Base-by-base conservation (phyloP, 2,329 filamentous ascomycete genomes). In the Diaporthe citrichinensis region DNA sequence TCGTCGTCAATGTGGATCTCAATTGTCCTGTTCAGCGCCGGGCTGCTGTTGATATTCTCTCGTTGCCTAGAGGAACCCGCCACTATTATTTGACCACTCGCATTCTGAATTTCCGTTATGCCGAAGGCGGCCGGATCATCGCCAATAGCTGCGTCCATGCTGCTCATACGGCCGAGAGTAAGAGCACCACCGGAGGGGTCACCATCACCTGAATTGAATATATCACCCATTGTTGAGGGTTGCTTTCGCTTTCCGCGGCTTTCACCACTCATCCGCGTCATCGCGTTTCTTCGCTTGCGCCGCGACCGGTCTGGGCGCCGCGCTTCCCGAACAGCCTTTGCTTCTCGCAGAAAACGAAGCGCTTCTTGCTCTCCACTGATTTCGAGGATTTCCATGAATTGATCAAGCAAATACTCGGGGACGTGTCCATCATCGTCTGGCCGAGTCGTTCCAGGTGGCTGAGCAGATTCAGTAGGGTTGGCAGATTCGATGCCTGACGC, bases 1-100 rank as follows among this genome's bases (percentile, higher is more conserved):
- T 73, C 58, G 20, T 73, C 71, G 4, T 73, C 71, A 9, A 73
- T 36, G 25, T 57, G 58, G 14, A 73, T 73, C 15, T 73, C 71
- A 65, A 65, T 65, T 9, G 51, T 41, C 39, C 46, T 61, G 55
- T 72, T 61, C 59, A 55, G 71, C n/a, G 25, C 55, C 25, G 46
- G 58, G 46, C 46, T 55, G 17, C 15, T 61, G 9, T 46, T 23
- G 25, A 14, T 23, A 31, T 57, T 41, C 31, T 44, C 49, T 15
- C 15, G 9, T 28, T 20, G 58, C 15, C 7, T 15, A 36, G 57
- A 41, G 14, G 69, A 51, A 20, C 55, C 7, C 12, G 2, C 9
- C 23, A 39, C 25, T 25, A 73, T n/a, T 12, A 31, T 25, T 20
- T 55, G 17, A n/a, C 59, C 59, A 20, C 34, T 46, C 1, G 46